Base-by-base conservation (phyloP, 257 asterid genomes). In the Coffea eugenioides region DNA sequence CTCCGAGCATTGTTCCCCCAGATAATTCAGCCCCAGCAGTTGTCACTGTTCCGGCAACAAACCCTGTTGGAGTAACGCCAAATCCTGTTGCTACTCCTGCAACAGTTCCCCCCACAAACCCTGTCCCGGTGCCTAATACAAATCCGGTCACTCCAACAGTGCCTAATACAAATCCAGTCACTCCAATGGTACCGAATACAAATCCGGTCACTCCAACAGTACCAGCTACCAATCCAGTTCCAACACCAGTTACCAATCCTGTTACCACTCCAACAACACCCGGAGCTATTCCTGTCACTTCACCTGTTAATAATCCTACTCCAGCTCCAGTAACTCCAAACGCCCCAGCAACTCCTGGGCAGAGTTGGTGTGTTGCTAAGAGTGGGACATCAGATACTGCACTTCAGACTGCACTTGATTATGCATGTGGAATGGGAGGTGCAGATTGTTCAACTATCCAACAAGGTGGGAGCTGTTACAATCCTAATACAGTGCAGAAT, bases 281-380 rank as follows among this genome's bases (percentile, higher is more conserved):
- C 1, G 86, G 82, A 36, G 80, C 81, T 15, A 79, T 77, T 74
- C 96, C 96, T 3, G 84, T 61, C 65, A 64, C 85, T 0, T 14
- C 34, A 69, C 89, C 79, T 5, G 72, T 25, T 25, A 64, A 73
- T 6, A 46, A 62, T 34, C 89, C 93, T 1, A 84, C 84, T 75
- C 77, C 82, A 1, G 86, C 91, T 9, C 92, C 97, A 10, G 84
- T 56, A 15, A 73, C 84, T 18, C 59, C 88, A 31, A 89, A 80
- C 76, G 80, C 88, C 49, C 92, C 94, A 0, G 87, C 87, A 0
- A 70, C 69, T 39, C 62, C 90, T 4, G 97, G 98, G 73, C 97
- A 92, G 92, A 85, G 91, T 85, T 95, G 97, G 97, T 95, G 99
- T 56, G 91, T 95, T 65, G 99, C 96, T 0, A 93, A 81, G 84